Base-by-base conservation (phyloP, 495 filamentous ascomycete genomes). In the Penicillium maclennaniae region DNA sequence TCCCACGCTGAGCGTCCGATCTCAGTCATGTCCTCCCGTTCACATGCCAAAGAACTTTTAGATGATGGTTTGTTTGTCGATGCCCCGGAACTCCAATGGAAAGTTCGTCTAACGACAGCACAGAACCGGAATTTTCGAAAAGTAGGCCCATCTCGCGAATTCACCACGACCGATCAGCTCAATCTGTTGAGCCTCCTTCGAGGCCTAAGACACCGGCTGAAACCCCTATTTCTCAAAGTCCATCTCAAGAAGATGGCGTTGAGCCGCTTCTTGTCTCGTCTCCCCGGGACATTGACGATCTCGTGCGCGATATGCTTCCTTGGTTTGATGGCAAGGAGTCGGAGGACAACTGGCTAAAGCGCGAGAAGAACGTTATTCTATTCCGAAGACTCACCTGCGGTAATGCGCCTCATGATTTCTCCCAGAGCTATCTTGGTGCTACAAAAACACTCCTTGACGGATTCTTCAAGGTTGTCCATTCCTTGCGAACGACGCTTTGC, bases 241-340 rank as follows among this genome's bases (percentile, higher is more conserved):
- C 49, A 6, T 45, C 52, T 9, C 39, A 42, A 42, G 70, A 75
- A 27, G 72, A 82, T 23, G 88, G 90, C 45, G 70, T 96, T 43
- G 88, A 93, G 25, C 92, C 95, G 1, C 65, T 85, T 6, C 86
- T 90, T 65, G 84, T 96, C 28, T 84, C 88, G 39, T 92, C 90
- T 1, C 76, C 85, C 41, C 78, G 88, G 45, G 90, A 97, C 42
- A 68, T 97, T 17, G 91, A 97, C 45, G 91, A 96, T 21, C 83
- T 86, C 5, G 82, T 95, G 58, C 80, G 79, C 38, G 82, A 84
- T 10, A 96, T 99, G 90, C 73, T 83, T 26, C 77, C 77, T 28
- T 79, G 74, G 61, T 97, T 97, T 59, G 91, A 97, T 56, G 92
- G 92, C 37, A 89, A 80, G 61, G 93, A 98, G 70, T 83, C 87